Evolutionary conservation across 768 basidiomycete species (phyloP), one percentile per base, ranked within the genome.

Genomic region (Peribolospora baueri): DNA sequence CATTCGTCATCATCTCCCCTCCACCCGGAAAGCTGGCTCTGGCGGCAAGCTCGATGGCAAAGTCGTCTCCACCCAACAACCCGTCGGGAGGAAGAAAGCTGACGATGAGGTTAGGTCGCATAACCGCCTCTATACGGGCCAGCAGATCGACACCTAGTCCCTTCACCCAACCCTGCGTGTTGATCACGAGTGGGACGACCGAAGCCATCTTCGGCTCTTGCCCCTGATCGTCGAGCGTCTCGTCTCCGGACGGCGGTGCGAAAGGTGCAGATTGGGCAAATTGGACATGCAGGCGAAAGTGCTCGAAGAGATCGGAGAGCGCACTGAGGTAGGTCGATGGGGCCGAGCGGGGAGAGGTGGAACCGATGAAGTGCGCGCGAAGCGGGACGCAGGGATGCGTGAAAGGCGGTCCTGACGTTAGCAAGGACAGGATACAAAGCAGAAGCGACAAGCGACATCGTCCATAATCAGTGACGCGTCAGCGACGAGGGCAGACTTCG

Each of bases 161-260:
- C 65, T 90, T 95, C 5, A 76, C 76, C 91, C 91, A 98, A 2
- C 91, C 91, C 78, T 91, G 90, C 0, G 84, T 95, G 65, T 97
- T 98, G 53, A 97, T 75, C 11, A 95, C 76, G 13, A 95, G 75
- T 0, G 91, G 91, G 4, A 88, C 76, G 38, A 68, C 57, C 51
- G 81, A 77, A 5, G 64, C 61, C 36, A 81, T 73, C 46, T 47
- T 54, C 25, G 25, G 25, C 25, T 25, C 25, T 25, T 25, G 25
- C 25, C 25, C 25, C 25, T 25, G 37, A 14, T 40, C 39, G 10
- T 10, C 13, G 13, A 52, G 53, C 5, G 65, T 64, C 11, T 68
- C 66, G 3, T 66, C 65, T 7, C 59, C 47, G 50, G 64, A 62
- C 42, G 50, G 45, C 14, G 10, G 51, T 1, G 56, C 13, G 42